Evolutionary conservation across 2,329 filamentous ascomycete genomes (phyloP), one percentile per base, ranked within the genome.

Genomic region (Lachnellula subtilissima): DNA sequence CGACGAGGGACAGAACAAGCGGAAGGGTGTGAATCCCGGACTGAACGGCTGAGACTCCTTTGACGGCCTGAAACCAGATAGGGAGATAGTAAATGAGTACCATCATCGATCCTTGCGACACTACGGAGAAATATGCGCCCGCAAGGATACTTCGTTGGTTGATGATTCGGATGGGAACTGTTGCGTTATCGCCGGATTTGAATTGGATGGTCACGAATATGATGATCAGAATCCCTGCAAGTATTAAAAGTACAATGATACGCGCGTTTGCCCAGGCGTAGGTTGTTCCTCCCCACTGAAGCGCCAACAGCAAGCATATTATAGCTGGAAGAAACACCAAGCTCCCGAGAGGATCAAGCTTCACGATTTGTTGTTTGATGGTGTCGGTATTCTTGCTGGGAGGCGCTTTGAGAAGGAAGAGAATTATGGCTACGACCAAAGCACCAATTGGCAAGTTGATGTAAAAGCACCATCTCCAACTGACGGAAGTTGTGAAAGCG

Each of bases 51-150:
- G 71, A 70, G 12, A 73, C 69, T 5, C 70, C 71, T 52, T 74
- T 72, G 57, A 77, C 72, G 5, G 73, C 75, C 59, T 79, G 76
- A 62, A 78, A 78, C 70, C 73, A 78, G 52, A 77, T 71, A 37
- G 79, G 74, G 42, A 77, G 70, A 45, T 73, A 73, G 35, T 77
- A 75, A 56, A 73, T 73, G 54, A 85, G 82, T 54, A 83, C 37
- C 53, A 69, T 73, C 59, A 67, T 69, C 4, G 62, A 48, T 17
- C 60, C 61, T 2, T 61, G 48, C 32, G 73, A 62, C 48, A 69
- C 70, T 46, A 68, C 55, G 2, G 70, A 58, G 57, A 70, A 73
- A 35, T 63, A 63, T 28, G 66, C 60, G 3, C 68, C 70, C 4
- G 64, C 62, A 3, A 65, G 59, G 28, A 77, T 66, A 19, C 66